Base-by-base conservation (phyloP, 148 eudicot genomes). In the Amaranthus cruentus region DNA sequence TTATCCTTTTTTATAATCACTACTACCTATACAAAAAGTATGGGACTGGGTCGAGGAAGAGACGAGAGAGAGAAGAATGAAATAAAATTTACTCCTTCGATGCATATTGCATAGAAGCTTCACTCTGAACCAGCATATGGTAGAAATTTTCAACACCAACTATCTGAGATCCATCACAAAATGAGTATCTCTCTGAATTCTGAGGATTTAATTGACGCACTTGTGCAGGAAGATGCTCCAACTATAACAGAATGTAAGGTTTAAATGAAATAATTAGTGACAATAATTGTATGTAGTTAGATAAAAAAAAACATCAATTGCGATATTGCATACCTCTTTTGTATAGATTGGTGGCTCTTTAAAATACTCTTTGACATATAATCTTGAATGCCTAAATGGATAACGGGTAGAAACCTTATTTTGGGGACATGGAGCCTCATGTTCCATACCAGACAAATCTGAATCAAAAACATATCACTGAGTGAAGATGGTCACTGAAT, bases 91-190 rank as follows among this genome's bases (percentile, higher is more conserved):
- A 95, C 99, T 86, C 86, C 83, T 86, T 87, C 48, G 97, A 86
- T 69, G 79, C 76, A 79, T 81, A 72, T 72, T 81, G 83, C 78
- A 62, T 58, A 56, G 97, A 87, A 70, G 88, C 93, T 81, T 96
- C 97, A 69, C 87, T 88, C 56, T 88, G 87, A 62, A 76, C 76
- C 79, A 95, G 75, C 96, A 88, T 86, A 52, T 79, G 70, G 77
- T 77, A 83, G 80, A 95, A 87, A 72, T 83, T 86, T 73, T 88
- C 97, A 49, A 81, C 75, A 75, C 90, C 96, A 78, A 85, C 64
- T 64, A 55, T 47, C 47, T 81, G 80, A 66, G 74, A 83, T 66
- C 75, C 89, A 70, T 85, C 88, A 48, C 54, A 68, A 55, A 95
- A 90, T 77, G 69, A 67, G 84, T 84, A 79, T 71, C 75, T 79